Conservation (phyloP, 2,329 filamentous ascomycete species). For the Cercospora sesami region DNA sequence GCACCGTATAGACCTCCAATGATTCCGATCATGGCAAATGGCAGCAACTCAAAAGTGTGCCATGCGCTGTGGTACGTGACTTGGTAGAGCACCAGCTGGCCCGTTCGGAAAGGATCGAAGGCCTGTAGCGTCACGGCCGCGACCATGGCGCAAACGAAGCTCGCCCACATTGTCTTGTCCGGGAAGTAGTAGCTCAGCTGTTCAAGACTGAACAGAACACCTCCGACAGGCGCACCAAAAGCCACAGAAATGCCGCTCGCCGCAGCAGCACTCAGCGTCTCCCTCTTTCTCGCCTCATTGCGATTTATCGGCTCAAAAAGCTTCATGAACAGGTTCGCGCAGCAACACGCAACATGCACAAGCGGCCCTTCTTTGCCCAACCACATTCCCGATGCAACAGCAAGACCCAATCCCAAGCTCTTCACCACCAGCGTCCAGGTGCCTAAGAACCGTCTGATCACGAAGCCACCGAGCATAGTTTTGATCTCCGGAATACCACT, state of each 20-base stretch:
- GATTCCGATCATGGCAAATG: constrained; percentile 82
- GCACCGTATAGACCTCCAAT: constrained; percentile 92
- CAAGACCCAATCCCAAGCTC: constrained; percentile 82
- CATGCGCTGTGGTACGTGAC: constrained; percentile 88
- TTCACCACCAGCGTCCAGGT: constrained; percentile 88
- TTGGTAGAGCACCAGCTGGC: constrained; percentile 93
- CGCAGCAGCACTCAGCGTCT: constrained; percentile 87
- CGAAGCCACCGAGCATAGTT: constrained; percentile 88
- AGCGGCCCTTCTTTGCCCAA: constrained; percentile 93
- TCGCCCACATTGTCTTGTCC: constrained; percentile 99
- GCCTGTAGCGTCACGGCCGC: constrained; percentile 90
- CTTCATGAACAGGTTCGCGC: constrained; percentile 91
- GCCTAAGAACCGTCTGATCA: constrained; percentile 84
- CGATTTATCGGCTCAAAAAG: constrained; percentile 75
- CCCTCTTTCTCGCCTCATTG: constrained; percentile 93
- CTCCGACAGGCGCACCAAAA: constrained; percentile 90
- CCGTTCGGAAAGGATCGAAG: constrained; percentile 90
- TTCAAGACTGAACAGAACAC: constrained; percentile 94
- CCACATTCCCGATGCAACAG: constrained; percentile 94
- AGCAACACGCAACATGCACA: constrained; percentile 95
- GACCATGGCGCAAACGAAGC: constrained; percentile 99
- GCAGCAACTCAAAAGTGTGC: constrained; percentile 91
- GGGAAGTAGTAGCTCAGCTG: constrained; percentile 97
- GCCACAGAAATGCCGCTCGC: constrained; percentile 91
- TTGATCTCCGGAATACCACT: constrained; percentile 98